phyloP scores from a whole-genome alignment of 2,329 filamentous ascomycete species.

The Botrytis elliptica region DNA sequence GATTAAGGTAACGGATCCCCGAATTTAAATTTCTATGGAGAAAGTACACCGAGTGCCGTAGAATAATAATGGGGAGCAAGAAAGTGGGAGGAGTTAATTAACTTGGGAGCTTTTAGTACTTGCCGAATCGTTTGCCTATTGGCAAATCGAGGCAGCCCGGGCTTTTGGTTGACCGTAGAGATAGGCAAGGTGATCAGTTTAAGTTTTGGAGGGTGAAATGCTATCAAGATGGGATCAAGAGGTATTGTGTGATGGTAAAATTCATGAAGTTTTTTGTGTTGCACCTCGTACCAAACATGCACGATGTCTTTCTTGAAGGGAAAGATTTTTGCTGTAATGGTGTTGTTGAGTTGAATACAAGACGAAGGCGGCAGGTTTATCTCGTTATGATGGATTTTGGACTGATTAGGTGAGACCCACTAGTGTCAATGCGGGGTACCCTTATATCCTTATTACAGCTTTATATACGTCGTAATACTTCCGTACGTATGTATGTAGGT shows the following conservation, averaged over 20 bases:
- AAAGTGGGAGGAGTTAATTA: conserved; percentile 6
- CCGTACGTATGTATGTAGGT: neutral
- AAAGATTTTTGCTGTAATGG: neutral
- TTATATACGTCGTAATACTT: neutral
- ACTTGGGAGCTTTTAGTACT: neutral
- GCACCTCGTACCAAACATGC: neutral
- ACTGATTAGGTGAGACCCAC: conserved; percentile 6
- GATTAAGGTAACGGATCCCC: neutral
- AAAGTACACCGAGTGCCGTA: conserved; percentile 1
- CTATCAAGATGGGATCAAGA: neutral
- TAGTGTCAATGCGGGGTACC: conserved; percentile 11
- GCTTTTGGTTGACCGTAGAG: neutral
- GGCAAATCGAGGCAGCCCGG: conserved; percentile 4
- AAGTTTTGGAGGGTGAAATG: no score
- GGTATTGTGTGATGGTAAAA: neutral
- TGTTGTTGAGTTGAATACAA: neutral
- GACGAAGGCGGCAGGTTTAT: neutral
- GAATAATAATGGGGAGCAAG: neutral
- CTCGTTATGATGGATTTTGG: neutral
- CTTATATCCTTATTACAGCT: neutral
- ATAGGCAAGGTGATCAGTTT: neutral
- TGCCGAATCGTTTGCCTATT: conserved; percentile 5
- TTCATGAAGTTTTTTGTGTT: neutral
- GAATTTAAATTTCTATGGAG: conserved; percentile 5
- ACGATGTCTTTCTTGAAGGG: neutral